Base-by-base conservation (phyloP, 164 flowering plant genomes). In the Liquidambar formosana region DNA sequence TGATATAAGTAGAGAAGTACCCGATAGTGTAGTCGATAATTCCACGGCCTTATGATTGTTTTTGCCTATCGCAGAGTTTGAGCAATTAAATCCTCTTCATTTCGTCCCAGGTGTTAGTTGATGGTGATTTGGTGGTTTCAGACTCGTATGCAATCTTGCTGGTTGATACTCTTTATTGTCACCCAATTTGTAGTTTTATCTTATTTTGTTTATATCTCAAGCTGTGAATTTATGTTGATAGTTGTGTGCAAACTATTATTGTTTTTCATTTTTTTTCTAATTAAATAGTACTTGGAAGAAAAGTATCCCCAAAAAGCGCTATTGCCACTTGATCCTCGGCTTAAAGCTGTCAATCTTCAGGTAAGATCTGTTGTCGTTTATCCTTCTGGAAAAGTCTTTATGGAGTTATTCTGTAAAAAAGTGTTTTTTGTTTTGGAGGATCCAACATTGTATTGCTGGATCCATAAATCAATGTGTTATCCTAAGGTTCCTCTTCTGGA, bases 71-170 rank as follows among this genome's bases (percentile, higher is more conserved):
- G 75, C 84, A 89, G 94, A 85, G 52, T 89, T 86, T 76, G 85
- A 81, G 69, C 64, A 71, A 28, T 51, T 89, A 26, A 89, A 84
- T 77, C 94, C 94, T 45, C 82, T 89, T 65, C 77, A 74, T 38
- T 83, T 60, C 47, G 88, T 89, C 48, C 94, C 88, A n/a, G 3
- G 88, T 84, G 22, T 67, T 89, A 52, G 85, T 84, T 47, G 91
- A 89, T 76, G 89, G 87, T 16, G 85, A 83, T 69, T 61, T 85
- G 33, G 86, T 84, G 65, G 73, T 89, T 61, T 78, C 86, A 10
- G 94, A 87, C 59, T 89, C 94, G 5, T 84, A 70, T 70, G 91
- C 91, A 16, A 89, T 89, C 60, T 77, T 85, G 57, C 49, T 89
- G 88, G 94, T 89, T 14, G 45, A 85, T 80, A 15, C 25, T 70